Conservation (phyloP, 768 basidiomycete species). For the Amanita polypyramis region DNA sequence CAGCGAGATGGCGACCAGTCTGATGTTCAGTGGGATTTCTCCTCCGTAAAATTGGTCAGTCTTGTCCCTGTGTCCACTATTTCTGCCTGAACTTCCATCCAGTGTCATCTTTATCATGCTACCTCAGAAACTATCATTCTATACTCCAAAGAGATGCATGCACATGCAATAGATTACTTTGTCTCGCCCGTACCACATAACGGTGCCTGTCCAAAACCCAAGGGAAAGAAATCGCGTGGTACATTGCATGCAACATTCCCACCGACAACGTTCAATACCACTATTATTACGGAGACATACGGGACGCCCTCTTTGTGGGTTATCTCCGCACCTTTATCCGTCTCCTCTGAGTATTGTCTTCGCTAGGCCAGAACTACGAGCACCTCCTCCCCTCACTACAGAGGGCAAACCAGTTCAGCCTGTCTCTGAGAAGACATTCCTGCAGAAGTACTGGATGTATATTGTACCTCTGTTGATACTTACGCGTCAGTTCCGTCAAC, state of each 20-base stretch:
- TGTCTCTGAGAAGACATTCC: conserved; percentile 61
- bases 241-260: conserved; percentile 3
- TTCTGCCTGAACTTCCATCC: conserved; percentile 5
- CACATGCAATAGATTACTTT: conserved; percentile 62
- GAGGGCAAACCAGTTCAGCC: conserved; percentile 56
- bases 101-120: conserved; percentile 61
- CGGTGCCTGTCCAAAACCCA: conserved; percentile 47
- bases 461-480: conserved; percentile 48
- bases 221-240: conserved; percentile 13
- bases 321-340: neutral
- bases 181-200: conserved; percentile 57
- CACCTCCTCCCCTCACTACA: conserved; percentile 55
- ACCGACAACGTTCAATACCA: conserved; percentile 31
- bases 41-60: conserved; percentile 52
- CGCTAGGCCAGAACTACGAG: conserved; percentile 54
- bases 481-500: conserved; percentile 34
- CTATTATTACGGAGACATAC: conserved; percentile 35
- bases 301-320: conserved; percentile 49
- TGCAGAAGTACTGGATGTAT: conserved; percentile 92
- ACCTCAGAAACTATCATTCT: conserved; percentile 48
- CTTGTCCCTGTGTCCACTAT: conserved; percentile 9
- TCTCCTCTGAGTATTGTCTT: neutral
- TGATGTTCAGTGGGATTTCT: conserved; percentile 42
- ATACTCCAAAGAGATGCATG: conserved; percentile 32
- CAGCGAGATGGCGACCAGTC: conserved; percentile 30